A percentile compares a stretch with the other conserved stretches of the same genome.
Evolutionary conservation across 108 stramenopile species (phyloP).

Genomic region (Cyclotella kingstonii): DNA sequence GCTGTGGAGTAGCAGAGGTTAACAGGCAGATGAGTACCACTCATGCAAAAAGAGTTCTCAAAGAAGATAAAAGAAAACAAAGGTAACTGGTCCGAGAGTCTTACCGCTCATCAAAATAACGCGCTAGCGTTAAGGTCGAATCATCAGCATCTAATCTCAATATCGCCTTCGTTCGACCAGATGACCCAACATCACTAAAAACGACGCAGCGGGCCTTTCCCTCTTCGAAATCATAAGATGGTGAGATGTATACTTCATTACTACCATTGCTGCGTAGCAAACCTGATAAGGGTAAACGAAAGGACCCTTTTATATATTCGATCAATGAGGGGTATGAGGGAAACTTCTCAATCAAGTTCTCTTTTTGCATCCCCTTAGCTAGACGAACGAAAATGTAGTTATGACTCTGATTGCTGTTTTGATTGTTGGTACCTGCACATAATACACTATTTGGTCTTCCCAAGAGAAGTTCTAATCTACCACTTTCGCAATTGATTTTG

Average conservation of each 20-base stretch:
- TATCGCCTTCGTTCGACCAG: slow-evolving; percentile 35
- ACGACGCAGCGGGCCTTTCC: slow-evolving; percentile 30
- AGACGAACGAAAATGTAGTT: slow-evolving; percentile 34
- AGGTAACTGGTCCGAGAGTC: background rate
- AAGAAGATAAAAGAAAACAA: background rate
- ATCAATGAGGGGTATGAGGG: background rate
- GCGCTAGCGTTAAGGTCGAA: slow-evolving; percentile 38
- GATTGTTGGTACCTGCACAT: slow-evolving; percentile 2
- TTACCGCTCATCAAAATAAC: slow-evolving; percentile 27
- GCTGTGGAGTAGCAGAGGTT: slow-evolving; percentile 8
- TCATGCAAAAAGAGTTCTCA: background rate
- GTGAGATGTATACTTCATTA: slow-evolving; percentile 24
- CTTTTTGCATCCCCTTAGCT: slow-evolving; percentile 12
- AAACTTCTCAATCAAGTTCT: background rate
- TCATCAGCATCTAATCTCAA: slow-evolving; percentile 44
- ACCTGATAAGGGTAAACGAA: slow-evolving; percentile 17
- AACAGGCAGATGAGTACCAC: too few species aligned
- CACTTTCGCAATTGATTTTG: background rate
- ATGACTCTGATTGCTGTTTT: background rate
- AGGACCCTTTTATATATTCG: slow-evolving; percentile 30
- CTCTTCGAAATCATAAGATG: slow-evolving; percentile 36
- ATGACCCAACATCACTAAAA: slow-evolving; percentile 34
- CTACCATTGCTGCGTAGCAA: slow-evolving; percentile 19
- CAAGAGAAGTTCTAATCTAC: slow-evolving; percentile 26
- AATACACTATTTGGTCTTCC: slow-evolving; percentile 17